phyloP scores from a whole-genome alignment of 768 basidiomycete genomes.

The Xerocomellus dryophilus region DNA sequence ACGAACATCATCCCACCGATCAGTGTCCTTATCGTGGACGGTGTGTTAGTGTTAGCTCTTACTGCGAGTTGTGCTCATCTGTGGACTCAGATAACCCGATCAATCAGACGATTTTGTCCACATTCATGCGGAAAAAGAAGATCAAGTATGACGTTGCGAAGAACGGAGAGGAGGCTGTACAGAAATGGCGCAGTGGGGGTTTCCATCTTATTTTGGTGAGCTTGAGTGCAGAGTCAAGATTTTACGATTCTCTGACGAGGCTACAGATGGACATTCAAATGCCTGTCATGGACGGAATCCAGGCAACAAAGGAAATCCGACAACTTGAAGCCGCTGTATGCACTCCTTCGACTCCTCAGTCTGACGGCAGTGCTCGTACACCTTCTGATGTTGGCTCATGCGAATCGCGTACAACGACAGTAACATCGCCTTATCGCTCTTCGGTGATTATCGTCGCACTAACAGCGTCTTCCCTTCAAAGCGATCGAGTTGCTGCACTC shows the following conservation, averaged over 20 bases:
- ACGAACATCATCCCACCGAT: conserved; percentile 90
- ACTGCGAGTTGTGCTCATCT: conserved; percentile 13
- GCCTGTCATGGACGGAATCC: conserved; percentile 98
- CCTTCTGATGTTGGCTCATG: conserved; percentile 52
- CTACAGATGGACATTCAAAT: conserved; percentile 98
- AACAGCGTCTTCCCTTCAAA: conserved; percentile 92
- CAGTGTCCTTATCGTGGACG: conserved; percentile 96
- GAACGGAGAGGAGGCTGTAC: conserved; percentile 92
- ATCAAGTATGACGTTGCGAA: conserved; percentile 94
- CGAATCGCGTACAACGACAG: conserved; percentile 41
- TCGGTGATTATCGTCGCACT: conserved; percentile 99
- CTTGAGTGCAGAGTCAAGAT: conserved; percentile 7
- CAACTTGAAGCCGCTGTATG: conserved; percentile 74
- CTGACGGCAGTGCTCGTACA: conserved; percentile 45
- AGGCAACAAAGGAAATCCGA: conserved; percentile 94
- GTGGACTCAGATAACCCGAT: conserved; percentile 83
- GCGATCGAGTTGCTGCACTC: conserved; percentile 94
- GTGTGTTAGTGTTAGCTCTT: conserved; percentile 43
- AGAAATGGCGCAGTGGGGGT: conserved; percentile 88
- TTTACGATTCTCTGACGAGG: conserved; percentile 11
- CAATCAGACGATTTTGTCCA: conserved; percentile 96
- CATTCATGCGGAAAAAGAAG: conserved; percentile 93
- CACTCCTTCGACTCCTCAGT: conserved; percentile 65
- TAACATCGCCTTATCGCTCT: conserved; percentile 71
- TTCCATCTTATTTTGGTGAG: conserved; percentile 95